A percentile compares a stretch with the other conserved stretches of the same genome.
phyloP scores from a whole-genome alignment of 352 stramenopile species.

The Phytopythium kandeliae region DNA sequence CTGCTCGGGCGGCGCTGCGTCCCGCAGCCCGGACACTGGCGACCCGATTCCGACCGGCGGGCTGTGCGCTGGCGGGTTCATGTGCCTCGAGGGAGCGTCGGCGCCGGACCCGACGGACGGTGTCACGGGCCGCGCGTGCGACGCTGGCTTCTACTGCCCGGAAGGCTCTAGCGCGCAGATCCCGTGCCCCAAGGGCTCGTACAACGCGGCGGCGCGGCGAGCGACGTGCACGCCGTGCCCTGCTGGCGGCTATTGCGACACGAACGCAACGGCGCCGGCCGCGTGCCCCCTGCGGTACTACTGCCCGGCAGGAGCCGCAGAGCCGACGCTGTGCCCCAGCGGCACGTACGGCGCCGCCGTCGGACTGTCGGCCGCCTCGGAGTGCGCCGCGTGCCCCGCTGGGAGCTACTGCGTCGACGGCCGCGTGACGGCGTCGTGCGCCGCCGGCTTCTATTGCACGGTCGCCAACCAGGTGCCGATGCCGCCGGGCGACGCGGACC shows the following conservation, averaged over 20 bases:
- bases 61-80: constrained; percentile 40
- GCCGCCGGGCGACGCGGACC: constrained; percentile 13
- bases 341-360: constrained; percentile 69
- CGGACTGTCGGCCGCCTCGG: constrained; percentile 28
- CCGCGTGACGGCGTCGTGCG: constrained; percentile 61
- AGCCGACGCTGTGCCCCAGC: constrained; percentile 60
- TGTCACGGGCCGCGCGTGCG: constrained; percentile 44
- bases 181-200: constrained; percentile 63
- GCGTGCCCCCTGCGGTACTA: constrained; percentile 66
- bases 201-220: constrained; percentile 51
- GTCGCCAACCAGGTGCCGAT: constrained; percentile 55
- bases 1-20: constrained; percentile 44
- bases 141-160: constrained; percentile 65
- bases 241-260: constrained; percentile 61
- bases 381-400: constrained; percentile 65
- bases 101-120: constrained; percentile 43
- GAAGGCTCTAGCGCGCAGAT: constrained; percentile 40
- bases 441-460: constrained; percentile 83
- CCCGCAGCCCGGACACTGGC: constrained; percentile 16
- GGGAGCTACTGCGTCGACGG: constrained; percentile 79
- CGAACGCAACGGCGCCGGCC: constrained; percentile 38
- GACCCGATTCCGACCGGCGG: constrained; percentile 36
- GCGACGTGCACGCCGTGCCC: constrained; percentile 42
- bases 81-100: constrained; percentile 63
- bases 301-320: constrained; percentile 42